Conservation (phyloP, 192 early-diverging fungal genomes). For the Backusella mclennaniae region DNA sequence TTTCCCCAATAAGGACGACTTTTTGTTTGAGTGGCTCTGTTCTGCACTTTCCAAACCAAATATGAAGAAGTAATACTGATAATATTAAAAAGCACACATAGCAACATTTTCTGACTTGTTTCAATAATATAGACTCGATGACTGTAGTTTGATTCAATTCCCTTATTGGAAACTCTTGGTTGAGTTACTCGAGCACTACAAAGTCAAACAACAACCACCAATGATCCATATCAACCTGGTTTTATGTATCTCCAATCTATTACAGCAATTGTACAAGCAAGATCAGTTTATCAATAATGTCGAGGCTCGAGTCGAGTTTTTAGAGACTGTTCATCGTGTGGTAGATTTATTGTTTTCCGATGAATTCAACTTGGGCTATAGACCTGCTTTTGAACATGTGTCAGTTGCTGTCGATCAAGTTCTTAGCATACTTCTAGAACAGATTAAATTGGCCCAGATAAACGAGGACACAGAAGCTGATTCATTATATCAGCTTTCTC, state of each 20-base stretch:
- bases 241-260: background rate
- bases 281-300: background rate
- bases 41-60: slow-evolving; percentile 23
- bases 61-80: slow-evolving; percentile 25
- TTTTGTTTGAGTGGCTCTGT: slow-evolving; percentile 35
- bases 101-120: background rate
- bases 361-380: background rate
- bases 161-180: slow-evolving; percentile 28
- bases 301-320: background rate
- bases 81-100: background rate
- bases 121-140: slow-evolving; percentile 9
- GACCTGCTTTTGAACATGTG: slow-evolving; percentile 20
- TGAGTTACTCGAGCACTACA: slow-evolving; percentile 20
- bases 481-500: background rate
- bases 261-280: slow-evolving; percentile 11
- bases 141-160: slow-evolving; percentile 17
- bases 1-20: slow-evolving; percentile 38
- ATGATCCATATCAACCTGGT: slow-evolving; percentile 24
- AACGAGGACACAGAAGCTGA: background rate
- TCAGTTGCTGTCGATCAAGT: slow-evolving; percentile 13
- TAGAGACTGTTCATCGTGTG: background rate
- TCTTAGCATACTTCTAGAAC: background rate
- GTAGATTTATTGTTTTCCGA: slow-evolving; percentile 7
- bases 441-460: background rate
- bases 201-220: slow-evolving; percentile 12